Base-by-base conservation (phyloP, 202 grass and related monocot genomes). In the Zizania palustris region DNA sequence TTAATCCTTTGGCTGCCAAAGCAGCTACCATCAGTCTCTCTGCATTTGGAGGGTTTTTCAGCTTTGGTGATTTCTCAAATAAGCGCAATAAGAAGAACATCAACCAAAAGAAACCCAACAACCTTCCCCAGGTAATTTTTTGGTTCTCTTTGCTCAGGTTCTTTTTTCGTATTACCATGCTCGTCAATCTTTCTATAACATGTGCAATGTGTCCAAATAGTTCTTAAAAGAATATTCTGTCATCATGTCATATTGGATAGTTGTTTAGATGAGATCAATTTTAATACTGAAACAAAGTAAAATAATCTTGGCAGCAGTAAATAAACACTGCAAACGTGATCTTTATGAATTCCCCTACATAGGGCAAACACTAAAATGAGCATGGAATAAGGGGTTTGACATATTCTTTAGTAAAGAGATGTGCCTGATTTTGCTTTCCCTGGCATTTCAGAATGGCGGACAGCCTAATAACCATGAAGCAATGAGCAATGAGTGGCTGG, bases 21-120 rank as follows among this genome's bases (percentile, higher is more conserved):
- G 93, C 93, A 59, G 93, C 93, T 21, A 90, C 93, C 46, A 96
- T 96, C 34, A 96, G 93, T 63, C 85, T 96, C 43, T 92, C 96
- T 1, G 85, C 87, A 66, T 92, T 99, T 72, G 91, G 96, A 60
- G 93, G 93, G 1, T 83, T 89, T 79, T 87, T 99, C 58, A 80
- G 87, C 64, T 92, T 87, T 56, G 87, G 91, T 4, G 82, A 85
- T 82, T 89, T 96, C 80, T 88, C 87, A 38, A 90, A 88, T 43
- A 86, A 86, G 67, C 80, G 69, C 56, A 88, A 93, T 45, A 90
- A 84, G 80, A 82, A 87, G 38, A 87, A 83, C 45, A 73, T 66
- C 9, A 90, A 90, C 74, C 85, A 82, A 72, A 86, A 93, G 76
- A 84, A 88, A 20, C 81, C 86, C 58, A 88, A 80, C 65, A 84